Evolutionary conservation across 2,329 filamentous ascomycete species (phyloP).

Genomic region (Exophiala aquamarina): DNA sequence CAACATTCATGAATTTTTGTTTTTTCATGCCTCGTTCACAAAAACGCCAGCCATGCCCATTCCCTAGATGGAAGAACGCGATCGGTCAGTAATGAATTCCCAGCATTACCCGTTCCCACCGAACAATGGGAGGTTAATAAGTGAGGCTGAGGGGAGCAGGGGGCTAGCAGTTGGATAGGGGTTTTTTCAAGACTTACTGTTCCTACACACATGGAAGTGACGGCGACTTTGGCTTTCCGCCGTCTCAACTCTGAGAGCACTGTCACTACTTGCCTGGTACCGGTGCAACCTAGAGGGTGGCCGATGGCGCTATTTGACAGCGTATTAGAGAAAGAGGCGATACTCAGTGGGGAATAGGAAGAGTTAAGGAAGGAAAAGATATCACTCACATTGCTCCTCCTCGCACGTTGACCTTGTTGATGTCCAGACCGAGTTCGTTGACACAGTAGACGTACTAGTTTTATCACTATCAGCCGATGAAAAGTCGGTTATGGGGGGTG

Average conservation of each 20-base stretch:
- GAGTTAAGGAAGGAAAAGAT: slow-evolving; percentile 80
- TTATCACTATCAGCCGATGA: no score
- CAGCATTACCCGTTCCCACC: no score
- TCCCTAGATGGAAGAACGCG: slow-evolving; percentile 31
- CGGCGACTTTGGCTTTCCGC: slow-evolving; percentile 78
- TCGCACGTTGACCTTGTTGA: slow-evolving; percentile 94
- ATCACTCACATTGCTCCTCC: slow-evolving; percentile 71
- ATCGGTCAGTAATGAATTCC: background rate
- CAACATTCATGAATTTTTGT: no score
- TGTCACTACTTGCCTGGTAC: slow-evolving; percentile 89
- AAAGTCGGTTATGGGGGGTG: slow-evolving; percentile 21
- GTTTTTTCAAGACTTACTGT: slow-evolving; percentile 81
- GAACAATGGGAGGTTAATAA: background rate
- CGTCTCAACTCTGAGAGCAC: slow-evolving; percentile 85
- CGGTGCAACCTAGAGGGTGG: slow-evolving; percentile 91
- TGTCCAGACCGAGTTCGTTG: slow-evolving; percentile 78
- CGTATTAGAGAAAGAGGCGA: background rate
- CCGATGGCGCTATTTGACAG: slow-evolving; percentile 78
- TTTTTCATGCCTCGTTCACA: slow-evolving; percentile 57
- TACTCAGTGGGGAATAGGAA: slow-evolving; percentile 67
- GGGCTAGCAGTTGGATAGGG: slow-evolving; percentile 43
- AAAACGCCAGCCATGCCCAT: slow-evolving; percentile 88
- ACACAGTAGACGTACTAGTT: slow-evolving; percentile 92
- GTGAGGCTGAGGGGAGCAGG: background rate
- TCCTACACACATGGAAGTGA: slow-evolving; percentile 94